Percentiles rank a stretch among this genome's conserved stretches.
Evolutionary conservation across 2,329 filamentous ascomycete genomes (phyloP).

Genomic region (Xylogone sp.): DNA sequence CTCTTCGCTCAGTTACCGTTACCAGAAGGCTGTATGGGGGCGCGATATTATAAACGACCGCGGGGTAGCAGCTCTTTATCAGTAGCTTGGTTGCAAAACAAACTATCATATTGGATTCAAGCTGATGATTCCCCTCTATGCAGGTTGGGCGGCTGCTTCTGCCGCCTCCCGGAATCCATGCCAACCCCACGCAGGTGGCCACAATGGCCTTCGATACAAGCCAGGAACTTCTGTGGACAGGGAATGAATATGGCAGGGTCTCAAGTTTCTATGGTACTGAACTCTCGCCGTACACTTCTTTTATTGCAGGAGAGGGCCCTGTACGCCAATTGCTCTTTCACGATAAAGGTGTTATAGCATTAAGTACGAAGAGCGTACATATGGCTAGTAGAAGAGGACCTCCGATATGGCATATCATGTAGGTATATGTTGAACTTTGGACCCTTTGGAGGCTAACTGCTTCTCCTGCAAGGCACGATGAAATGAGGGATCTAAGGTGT

Average conservation of each 20-base stretch:
- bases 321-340: conserved; percentile 89
- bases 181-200: conserved; percentile 66
- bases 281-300: conserved; percentile 85
- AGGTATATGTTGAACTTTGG: conserved; percentile 20
- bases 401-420: conserved; percentile 85
- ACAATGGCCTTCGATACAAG: conserved; percentile 84
- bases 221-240: conserved; percentile 90
- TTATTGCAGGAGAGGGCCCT: conserved; percentile 72
- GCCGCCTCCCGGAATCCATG: conserved; percentile 70
- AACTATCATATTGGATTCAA: too few species aligned
- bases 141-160: conserved; percentile 80
- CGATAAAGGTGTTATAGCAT: conserved; percentile 82
- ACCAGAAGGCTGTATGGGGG: not conserved
- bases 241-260: conserved; percentile 82
- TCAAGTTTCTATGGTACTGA: conserved; percentile 85
- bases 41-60: conserved; percentile 4
- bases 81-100: conserved; percentile 1
- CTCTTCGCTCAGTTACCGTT: conserved; percentile 7
- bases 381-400: conserved; percentile 80
- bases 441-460: conserved; percentile 14
- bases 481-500: conserved; percentile 84
- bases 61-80: conserved; percentile 8
- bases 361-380: conserved; percentile 81
- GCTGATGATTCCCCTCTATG: conserved; percentile 22
- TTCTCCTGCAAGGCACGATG: conserved; percentile 49